Conservation (phyloP, 2,329 filamentous ascomycete species). For the Aspergillus calidoustus region DNA sequence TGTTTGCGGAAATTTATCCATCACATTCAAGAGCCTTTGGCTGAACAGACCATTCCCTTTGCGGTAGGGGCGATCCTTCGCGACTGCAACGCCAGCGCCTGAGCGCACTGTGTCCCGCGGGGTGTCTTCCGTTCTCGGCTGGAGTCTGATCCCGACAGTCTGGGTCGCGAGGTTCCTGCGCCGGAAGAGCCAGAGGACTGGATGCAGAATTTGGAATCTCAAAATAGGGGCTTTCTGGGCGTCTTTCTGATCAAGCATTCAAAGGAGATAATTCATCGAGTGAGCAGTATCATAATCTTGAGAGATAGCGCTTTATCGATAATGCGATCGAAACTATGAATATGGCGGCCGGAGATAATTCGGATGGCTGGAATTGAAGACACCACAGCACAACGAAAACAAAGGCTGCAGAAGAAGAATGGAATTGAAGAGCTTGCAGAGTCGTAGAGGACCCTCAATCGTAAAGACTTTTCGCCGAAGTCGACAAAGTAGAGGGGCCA, state of each 20-base stretch:
- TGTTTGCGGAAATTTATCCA: background rate
- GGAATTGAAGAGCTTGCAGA: background rate
- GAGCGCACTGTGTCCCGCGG: background rate
- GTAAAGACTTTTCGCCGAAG: background rate
- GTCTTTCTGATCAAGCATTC: background rate
- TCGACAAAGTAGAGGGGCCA: background rate
- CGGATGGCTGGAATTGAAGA: background rate
- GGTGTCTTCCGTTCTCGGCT: slow-evolving; percentile 6
- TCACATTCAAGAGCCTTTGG: background rate
- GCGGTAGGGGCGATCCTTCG: background rate
- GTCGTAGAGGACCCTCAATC: background rate
- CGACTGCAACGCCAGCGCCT: background rate
- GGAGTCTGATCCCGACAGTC: slow-evolving; percentile 30
- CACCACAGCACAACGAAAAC: background rate
- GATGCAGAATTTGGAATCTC: slow-evolving; percentile 22
- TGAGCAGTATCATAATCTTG: background rate
- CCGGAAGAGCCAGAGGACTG: slow-evolving; percentile 16
- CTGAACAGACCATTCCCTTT: background rate
- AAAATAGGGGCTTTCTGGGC: background rate
- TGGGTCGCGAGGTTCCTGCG: slow-evolving; percentile 37
- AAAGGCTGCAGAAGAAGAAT: background rate
- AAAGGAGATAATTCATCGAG: background rate
- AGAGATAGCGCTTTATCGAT: background rate
- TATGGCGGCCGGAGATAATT: background rate
- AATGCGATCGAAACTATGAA: background rate